Base-by-base conservation (phyloP, 2,329 filamentous ascomycete genomes). In the Colletotrichum sp. region DNA sequence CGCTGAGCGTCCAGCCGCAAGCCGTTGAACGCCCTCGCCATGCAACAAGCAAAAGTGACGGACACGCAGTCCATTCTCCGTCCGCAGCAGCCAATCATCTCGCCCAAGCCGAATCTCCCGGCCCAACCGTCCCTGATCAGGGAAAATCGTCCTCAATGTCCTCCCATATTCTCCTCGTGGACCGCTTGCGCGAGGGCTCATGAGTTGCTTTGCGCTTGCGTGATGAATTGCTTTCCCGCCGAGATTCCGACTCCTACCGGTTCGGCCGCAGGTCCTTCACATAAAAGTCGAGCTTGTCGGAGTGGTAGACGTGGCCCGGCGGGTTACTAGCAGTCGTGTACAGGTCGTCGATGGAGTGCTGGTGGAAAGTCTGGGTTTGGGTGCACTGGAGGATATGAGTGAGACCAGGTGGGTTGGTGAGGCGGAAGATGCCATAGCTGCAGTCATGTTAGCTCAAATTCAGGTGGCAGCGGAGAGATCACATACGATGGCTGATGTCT, bases 401-500 rank as follows among this genome's bases (percentile, higher is more conserved):
- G 79, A 99, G 90, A 0, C 97, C 97, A 0, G 97, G 96, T 0
- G 97, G 97, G 84, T 98, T 95, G 0, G 97, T 99, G 6, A 99
- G 88, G 39, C 97, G 92, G 85, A 99, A 99, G 28, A 98, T 94
- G 65, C 97, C 97, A 88, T 95, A 96, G 77, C 95, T 96, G 24
- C 24, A 26, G 24, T 26, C 24, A 26, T 26, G 28, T 71, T 24
- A 76, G 76, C 52, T 71, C 4, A 13, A n/a, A 16, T 55, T 5
- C 39, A 18, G 16, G 49, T 21, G 7, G n/a, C 63, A 32, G 55
- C 6, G 24, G 26, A 7, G 34, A 8, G 64, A 8, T 49, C 28
- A 90, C 93, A 87, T 87, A 96, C 92, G 93, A 94, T 60, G 94
- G 95, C 44, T 90, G 88, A 80, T 94, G 95, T 72, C 91, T 94